phyloP scores from a whole-genome alignment of 345 rosid species.

The Syzygium aqueum region DNA sequence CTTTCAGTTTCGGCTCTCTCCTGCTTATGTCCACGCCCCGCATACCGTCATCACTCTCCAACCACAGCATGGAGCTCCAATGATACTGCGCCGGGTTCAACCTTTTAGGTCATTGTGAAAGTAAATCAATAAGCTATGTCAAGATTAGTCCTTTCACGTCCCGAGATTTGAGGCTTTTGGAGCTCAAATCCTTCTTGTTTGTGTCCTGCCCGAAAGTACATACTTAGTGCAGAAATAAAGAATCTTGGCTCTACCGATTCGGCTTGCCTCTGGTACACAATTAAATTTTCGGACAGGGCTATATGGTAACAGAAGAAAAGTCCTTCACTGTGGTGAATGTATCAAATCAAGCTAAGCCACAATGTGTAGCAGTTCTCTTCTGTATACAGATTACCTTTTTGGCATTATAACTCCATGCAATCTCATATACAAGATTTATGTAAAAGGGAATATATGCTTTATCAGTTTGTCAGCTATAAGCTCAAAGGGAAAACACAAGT shows the following conservation, averaged over 20 bases:
- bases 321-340: background rate
- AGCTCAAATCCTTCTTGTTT: background rate
- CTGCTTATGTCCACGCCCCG: conserved; percentile 49
- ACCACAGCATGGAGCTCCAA: conserved; percentile 46
- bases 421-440: background rate
- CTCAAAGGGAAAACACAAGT: background rate
- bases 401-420: background rate
- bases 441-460: background rate
- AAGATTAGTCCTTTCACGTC: background rate
- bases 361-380: background rate
- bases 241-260: background rate
- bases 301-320: background rate
- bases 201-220: background rate
- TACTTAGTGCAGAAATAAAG: background rate
- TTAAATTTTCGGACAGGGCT: background rate
- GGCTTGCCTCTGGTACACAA: background rate
- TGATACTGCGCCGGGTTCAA: conserved; percentile 19
- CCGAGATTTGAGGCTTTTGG: background rate
- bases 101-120: background rate
- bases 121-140: background rate
- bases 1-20: conserved; percentile 33
- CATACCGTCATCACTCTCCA: conserved; percentile 30
- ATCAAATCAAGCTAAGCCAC: background rate
- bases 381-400: background rate
- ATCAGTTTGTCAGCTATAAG: background rate